Conservation (phyloP, 176 grass and related monocot genomes). For the Ampelocalamus luodianensis region DNA sequence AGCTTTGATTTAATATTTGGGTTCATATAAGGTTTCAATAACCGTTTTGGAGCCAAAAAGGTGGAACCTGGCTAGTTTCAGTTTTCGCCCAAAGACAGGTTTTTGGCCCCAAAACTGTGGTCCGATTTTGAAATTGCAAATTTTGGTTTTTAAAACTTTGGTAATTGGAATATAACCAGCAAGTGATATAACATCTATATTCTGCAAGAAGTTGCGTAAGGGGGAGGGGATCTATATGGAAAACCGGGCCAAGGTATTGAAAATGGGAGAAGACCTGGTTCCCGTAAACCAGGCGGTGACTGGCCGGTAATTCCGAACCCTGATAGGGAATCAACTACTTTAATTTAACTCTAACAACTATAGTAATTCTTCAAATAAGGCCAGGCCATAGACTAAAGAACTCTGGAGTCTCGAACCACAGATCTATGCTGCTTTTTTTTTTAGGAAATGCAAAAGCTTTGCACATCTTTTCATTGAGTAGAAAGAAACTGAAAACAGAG, state of each 20-base stretch:
- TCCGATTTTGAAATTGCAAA: not conserved
- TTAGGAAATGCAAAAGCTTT: too few relatives aligned
- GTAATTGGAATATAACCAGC: not conserved
- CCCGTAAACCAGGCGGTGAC: not conserved
- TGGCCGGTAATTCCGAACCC: not conserved
- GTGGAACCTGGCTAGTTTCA: not conserved
- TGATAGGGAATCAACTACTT: slow-evolving; percentile 24
- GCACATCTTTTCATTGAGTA: too few relatives aligned
- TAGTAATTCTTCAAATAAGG: not conserved
- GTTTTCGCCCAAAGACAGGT: not conserved
- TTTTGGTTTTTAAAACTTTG: not conserved
- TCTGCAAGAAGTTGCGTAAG: not conserved
- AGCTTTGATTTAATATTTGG: not conserved
- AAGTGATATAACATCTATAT: not conserved
- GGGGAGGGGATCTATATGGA: not conserved
- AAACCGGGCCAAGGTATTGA: not conserved
- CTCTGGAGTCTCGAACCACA: not conserved
- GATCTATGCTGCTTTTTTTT: not conserved
- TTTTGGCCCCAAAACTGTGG: slow-evolving; percentile 1
- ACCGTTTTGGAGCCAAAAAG: not conserved
- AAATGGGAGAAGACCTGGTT: not conserved
- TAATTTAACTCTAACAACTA: not conserved
- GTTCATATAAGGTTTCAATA: not conserved
- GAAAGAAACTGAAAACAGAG: too few relatives aligned
- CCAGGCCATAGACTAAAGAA: not conserved